Evolutionary conservation across 2,329 filamentous ascomycete genomes (phyloP).

Genomic region (Aurifilum marmelostoma): DNA sequence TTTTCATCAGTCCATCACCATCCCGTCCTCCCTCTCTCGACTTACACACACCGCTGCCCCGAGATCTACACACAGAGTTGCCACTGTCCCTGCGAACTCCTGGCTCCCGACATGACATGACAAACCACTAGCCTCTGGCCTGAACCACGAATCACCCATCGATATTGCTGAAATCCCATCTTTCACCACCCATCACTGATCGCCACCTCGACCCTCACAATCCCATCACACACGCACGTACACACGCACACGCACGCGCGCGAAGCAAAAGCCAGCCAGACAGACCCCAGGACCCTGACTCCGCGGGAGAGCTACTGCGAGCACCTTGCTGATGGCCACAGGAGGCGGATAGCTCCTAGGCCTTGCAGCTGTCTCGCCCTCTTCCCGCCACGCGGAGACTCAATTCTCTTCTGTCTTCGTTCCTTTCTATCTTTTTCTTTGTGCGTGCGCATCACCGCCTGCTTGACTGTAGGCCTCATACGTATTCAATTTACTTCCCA

Average conservation of each 20-base stretch:
- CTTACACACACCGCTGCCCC: conserved; percentile 22
- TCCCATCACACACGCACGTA: neutral
- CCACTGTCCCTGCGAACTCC: conserved; percentile 15
- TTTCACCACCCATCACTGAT: conserved; percentile 6
- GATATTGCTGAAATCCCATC: conserved; percentile 20
- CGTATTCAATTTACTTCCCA: conserved; percentile 15
- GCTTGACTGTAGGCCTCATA: conserved; percentile 17
- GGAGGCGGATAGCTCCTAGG: conserved; percentile 30
- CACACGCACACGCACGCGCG: neutral
- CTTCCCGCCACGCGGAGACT: conserved; percentile 20
- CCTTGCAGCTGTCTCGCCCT: conserved; percentile 27
- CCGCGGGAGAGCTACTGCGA: conserved; percentile 26
- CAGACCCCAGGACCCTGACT: neutral
- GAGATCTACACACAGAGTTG: conserved; percentile 9
- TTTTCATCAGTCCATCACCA: conserved; percentile 12
- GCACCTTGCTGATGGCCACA: conserved; percentile 27
- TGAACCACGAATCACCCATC: conserved; percentile 25
- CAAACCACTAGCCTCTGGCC: conserved; percentile 9
- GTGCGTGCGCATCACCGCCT: conserved; percentile 9
- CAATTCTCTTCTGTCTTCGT: conserved; percentile 13
- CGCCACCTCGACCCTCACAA: conserved; percentile 8
- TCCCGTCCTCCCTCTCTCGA: conserved; percentile 10
- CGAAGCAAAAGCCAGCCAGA: neutral
- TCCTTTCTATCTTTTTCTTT: neutral
- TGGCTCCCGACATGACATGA: conserved; percentile 9